A percentile compares a stretch with the other conserved stretches of the same genome.
Conservation (phyloP, 2,329 filamentous ascomycete genomes). For the Fusarium sp. region DNA sequence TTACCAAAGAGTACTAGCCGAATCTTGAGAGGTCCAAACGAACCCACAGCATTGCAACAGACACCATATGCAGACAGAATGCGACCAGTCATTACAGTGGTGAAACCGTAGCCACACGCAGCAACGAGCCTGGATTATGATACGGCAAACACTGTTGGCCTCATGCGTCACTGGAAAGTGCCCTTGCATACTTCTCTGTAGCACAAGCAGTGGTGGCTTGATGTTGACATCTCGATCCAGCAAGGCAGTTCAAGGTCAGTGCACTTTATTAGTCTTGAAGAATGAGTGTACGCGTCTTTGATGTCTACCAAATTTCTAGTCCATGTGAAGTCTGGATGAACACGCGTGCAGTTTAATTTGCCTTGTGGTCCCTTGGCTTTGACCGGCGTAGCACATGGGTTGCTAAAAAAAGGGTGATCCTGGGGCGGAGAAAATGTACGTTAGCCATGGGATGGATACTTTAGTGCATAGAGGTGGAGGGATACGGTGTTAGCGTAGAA, state of each 20-base stretch:
- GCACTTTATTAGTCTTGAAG: neutral
- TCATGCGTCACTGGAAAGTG: constrained; percentile 19
- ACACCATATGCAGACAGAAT: constrained; percentile 1
- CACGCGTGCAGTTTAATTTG: constrained; percentile 33
- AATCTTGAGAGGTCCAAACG: neutral
- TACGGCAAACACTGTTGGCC: constrained; percentile 3
- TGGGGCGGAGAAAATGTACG: constrained; percentile 15
- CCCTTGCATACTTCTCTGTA: constrained; percentile 26
- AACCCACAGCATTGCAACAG: neutral
- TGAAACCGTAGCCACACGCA: constrained; percentile 32
- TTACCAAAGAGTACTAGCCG: neutral
- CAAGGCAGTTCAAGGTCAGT: neutral
- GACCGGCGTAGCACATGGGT: constrained; percentile 25
- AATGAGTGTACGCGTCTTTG: constrained; percentile 12
- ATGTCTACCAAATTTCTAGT: neutral
- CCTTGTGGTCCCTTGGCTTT: constrained; percentile 9
- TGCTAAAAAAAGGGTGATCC: constrained; percentile 40
- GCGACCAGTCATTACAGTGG: constrained; percentile 20
- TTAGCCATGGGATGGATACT: neutral
- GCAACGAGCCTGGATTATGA: constrained; percentile 11
- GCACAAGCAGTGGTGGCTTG: constrained; percentile 5
- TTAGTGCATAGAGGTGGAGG: neutral
- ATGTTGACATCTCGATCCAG: constrained; percentile 29
- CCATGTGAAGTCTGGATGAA: constrained; percentile 22
- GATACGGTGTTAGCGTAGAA: neutral